Base-by-base conservation (phyloP, 2,329 filamentous ascomycete genomes). In the Penicillium hordei region DNA sequence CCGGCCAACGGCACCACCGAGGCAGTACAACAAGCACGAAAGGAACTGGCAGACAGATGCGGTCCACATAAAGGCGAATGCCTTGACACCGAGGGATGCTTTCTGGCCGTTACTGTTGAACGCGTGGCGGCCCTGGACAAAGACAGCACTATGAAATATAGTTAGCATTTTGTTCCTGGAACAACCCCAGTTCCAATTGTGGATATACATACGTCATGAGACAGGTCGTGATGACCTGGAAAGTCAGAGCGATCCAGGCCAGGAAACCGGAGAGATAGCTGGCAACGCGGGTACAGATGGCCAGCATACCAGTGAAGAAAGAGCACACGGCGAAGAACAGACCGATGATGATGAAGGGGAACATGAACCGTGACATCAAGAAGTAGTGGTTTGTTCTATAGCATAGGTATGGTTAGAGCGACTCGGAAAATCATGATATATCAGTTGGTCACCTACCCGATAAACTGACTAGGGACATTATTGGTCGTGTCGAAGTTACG, bases 311-410 rank as follows among this genome's bases (percentile, higher is more conserved):
- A 29, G 75, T 74, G 58, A 81, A 70, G 17, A 83, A 73, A 2
- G 78, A 76, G 55, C 71, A 61, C 15, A 78, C 75, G 45, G 72
- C 84, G 74, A 96, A 94, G 81, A 96, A 86, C 38, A 97, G 83
- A 19, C 87, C 86, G 64, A 97, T 88, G 56, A 97, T 80, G 79
- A 90, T 90, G 76, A 96, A 94, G 38, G 93, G 91, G 84, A 93
- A 97, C 75, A 91, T 89, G 79, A 97, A 96, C 40, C 93, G 86
- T 79, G 91, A 95, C 71, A 94, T 82, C 77, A 92, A 91, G 79
- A 83, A 97, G 81, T 87, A 96, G 61, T 80, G 84, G 65, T 86
- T 81, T 10, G 78, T 76, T 38, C 88, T 81, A 57, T 38, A 76
- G 15, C 10, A 31, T 19, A 13, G 68, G n/a, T 61, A 54, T 59